These are phyloP conservation scores for Boletus reticuloceps DNA, from an alignment of 768 basidiomycete genomes.

Conservation along the genomic window DNA sequence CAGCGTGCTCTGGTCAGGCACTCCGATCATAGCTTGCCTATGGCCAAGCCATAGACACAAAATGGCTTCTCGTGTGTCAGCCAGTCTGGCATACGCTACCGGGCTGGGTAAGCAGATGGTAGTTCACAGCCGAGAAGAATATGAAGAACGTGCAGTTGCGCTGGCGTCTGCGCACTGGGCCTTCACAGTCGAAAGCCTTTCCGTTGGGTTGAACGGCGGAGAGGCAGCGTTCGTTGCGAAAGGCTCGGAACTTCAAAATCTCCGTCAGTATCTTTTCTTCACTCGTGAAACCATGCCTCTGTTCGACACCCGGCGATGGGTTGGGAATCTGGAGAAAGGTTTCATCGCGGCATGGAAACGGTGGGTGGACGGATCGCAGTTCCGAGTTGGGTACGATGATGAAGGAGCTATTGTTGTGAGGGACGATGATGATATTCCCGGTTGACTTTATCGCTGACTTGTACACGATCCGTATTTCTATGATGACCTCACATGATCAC, in stretches of 20 bases:
- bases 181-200: constrained; percentile 3
- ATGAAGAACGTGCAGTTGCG: constrained; percentile 44
- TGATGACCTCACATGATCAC: background rate
- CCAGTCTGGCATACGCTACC: constrained; percentile 47
- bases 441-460: background rate
- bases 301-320: constrained; percentile 50
- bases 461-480: background rate
- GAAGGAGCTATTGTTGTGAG: constrained; percentile 31
- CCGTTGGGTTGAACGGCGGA: background rate
- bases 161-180: constrained; percentile 34
- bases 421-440: constrained; percentile 27
- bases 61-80: constrained; percentile 51
- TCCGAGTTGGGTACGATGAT: constrained; percentile 27
- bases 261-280: constrained; percentile 42
- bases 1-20: constrained; percentile 52
- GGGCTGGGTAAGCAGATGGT: constrained; percentile 48
- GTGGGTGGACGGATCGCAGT: constrained; percentile 44
- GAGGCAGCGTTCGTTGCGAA: background rate
- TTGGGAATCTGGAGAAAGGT: constrained; percentile 46
- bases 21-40: constrained; percentile 45
- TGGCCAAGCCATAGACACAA: constrained; percentile 45
- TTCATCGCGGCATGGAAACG: constrained; percentile 43
- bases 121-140: constrained; percentile 41
- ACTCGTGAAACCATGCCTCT: constrained; percentile 41
- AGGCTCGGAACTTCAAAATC: constrained; percentile 36